Percentiles rank a stretch among this genome's conserved stretches.
phyloP scores from a whole-genome alignment of 495 filamentous ascomycete species.

The Neurospora sp. region DNA sequence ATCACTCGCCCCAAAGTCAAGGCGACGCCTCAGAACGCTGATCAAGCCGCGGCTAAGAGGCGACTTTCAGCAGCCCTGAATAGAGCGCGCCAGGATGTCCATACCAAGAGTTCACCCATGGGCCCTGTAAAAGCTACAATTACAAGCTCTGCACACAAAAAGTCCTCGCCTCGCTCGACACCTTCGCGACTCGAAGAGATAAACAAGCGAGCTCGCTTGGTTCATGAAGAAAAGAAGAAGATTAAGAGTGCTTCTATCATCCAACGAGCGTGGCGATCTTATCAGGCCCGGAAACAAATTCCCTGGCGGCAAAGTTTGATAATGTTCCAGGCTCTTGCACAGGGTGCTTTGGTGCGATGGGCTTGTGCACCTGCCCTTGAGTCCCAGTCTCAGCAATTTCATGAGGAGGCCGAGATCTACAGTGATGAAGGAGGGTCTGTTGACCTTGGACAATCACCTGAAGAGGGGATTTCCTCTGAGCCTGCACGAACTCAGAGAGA shows the following conservation, averaged over 20 bases:
- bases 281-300: background rate
- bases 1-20: background rate
- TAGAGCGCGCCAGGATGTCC: background rate
- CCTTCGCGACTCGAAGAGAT: background rate
- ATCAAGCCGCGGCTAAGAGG: background rate
- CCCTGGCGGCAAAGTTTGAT: background rate
- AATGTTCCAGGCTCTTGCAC: background rate
- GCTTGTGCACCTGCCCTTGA: background rate
- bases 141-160: background rate
- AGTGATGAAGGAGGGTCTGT: background rate
- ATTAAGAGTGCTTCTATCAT: background rate
- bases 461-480: background rate
- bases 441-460: background rate
- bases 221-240: background rate
- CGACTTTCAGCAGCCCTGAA: background rate
- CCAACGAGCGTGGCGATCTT: background rate
- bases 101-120: background rate
- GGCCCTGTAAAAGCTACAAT: background rate
- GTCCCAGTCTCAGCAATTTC: background rate
- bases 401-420: background rate
- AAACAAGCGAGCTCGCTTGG: background rate
- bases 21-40: background rate
- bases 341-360: background rate
- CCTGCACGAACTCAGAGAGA: background rate
- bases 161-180: background rate